Conservation (phyloP, 192 early-diverging fungal genomes). For the Geosiphon pyriformis region DNA sequence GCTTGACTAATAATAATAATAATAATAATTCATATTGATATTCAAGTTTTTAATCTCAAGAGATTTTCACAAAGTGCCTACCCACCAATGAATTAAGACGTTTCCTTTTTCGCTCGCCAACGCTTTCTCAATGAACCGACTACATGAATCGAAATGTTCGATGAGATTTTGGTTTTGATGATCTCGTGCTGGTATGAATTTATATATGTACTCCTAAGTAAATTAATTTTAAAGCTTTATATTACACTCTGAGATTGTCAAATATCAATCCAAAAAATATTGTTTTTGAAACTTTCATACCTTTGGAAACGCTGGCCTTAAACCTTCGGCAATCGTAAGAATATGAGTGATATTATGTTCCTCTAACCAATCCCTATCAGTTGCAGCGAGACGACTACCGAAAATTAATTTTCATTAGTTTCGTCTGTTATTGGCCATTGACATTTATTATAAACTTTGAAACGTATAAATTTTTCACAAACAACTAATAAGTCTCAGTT, state of each 20-base stretch:
- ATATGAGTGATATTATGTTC: conserved; percentile 19
- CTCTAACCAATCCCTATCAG: conserved; percentile 13
- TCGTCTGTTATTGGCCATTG: background rate
- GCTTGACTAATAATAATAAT: background rate
- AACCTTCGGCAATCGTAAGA: background rate
- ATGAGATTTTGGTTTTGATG: background rate
- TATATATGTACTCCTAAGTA: background rate
- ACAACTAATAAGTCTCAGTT: background rate
- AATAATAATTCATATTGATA: too few species aligned
- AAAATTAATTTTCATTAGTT: background rate
- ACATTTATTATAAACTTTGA: background rate
- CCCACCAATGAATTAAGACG: background rate
- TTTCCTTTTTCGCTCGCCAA: background rate
- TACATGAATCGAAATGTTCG: background rate
- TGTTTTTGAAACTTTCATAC: too few species aligned
- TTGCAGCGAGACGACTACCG: conserved; percentile 6
- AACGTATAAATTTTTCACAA: background rate
- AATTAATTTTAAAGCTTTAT: background rate
- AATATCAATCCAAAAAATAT: background rate
- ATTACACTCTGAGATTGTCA: background rate
- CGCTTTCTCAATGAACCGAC: background rate
- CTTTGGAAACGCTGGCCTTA: background rate
- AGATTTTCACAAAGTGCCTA: too few species aligned
- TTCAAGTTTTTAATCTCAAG: too few species aligned
- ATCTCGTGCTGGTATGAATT: background rate